phyloP scores from a whole-genome alignment of 2,329 filamentous ascomycete genomes.

The Neofusicoccum sp. region DNA sequence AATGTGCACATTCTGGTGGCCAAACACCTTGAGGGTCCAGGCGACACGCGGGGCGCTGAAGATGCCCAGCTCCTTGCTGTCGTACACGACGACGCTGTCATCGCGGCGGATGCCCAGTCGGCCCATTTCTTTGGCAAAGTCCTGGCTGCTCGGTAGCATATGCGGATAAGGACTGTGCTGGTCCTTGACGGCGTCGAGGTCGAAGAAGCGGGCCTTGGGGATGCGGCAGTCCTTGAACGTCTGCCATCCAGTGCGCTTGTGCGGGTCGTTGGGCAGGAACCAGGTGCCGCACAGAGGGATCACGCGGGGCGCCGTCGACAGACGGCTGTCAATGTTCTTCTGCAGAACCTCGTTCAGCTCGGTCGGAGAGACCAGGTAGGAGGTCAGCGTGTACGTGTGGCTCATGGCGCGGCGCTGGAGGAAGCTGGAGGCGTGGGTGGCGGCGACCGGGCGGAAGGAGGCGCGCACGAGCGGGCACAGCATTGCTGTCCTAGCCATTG shows the following conservation, averaged over 20 bases:
- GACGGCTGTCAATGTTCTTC: conserved; percentile 76
- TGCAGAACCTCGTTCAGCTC: conserved; percentile 81
- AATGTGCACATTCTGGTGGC: conserved; percentile 84
- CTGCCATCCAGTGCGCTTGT: conserved; percentile 74
- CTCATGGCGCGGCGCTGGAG: conserved; percentile 33
- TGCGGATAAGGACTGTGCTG: conserved; percentile 88
- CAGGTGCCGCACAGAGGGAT: conserved; percentile 90
- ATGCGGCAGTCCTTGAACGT: conserved; percentile 83
- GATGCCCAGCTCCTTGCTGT: conserved; percentile 86
- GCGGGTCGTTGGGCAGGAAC: conserved; percentile 89
- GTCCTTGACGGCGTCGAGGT: conserved; percentile 90
- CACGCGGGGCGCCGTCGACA: conserved; percentile 79
- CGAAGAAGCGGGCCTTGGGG: conserved; percentile 90
- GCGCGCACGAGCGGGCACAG: conserved; percentile 7
- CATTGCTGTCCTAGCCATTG: conserved; percentile 19
- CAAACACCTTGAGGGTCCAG: conserved; percentile 91
- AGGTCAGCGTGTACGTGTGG: conserved; percentile 59
- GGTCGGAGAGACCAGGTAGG: conserved; percentile 83
- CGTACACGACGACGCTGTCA: conserved; percentile 92
- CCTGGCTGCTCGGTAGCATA: conserved; percentile 83
- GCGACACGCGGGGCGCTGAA: conserved; percentile 92
- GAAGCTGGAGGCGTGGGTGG: not conserved
- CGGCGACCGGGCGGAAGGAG: not conserved
- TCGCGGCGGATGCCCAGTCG: conserved; percentile 83
- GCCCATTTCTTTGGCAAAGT: conserved; percentile 87